These are phyloP conservation scores for Paramecium tetraurelia DNA, from an alignment of 73 alveolate species.

Conservation along the genomic window DNA sequence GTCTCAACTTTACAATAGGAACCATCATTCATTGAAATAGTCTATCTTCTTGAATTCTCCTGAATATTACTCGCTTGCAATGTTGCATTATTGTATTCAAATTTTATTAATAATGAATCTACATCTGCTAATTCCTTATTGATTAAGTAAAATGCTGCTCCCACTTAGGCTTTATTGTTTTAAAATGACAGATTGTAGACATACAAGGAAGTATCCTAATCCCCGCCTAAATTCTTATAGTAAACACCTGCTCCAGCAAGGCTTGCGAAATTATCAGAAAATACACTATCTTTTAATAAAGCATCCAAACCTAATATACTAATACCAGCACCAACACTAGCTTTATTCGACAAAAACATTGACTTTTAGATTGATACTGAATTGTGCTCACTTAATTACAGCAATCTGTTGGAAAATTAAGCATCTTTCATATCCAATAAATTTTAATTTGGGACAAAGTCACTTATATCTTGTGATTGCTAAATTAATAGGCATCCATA, in stretches of 20 bases:
- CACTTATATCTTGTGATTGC: background rate
- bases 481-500: background rate
- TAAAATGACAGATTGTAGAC: background rate
- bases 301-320: background rate
- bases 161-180: background rate
- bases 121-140: background rate
- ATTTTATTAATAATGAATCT: background rate
- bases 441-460: background rate
- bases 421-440: background rate
- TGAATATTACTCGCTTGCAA: background rate
- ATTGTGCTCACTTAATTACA: background rate
- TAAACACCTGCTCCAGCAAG: background rate
- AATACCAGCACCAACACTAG: background rate
- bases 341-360: background rate
- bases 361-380: background rate
- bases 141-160: constrained; percentile 18
- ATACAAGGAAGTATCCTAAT: background rate
- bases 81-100: background rate
- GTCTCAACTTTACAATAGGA: background rate
- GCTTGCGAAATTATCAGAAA: background rate
- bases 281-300: background rate
- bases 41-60: background rate
- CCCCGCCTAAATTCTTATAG: background rate
- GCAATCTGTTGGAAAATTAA: background rate
- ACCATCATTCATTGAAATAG: background rate